Evolutionary conservation across 306 rosid genomes (phyloP), one percentile per base, ranked within the genome.

Genomic region (Fragaria ananassa): DNA sequence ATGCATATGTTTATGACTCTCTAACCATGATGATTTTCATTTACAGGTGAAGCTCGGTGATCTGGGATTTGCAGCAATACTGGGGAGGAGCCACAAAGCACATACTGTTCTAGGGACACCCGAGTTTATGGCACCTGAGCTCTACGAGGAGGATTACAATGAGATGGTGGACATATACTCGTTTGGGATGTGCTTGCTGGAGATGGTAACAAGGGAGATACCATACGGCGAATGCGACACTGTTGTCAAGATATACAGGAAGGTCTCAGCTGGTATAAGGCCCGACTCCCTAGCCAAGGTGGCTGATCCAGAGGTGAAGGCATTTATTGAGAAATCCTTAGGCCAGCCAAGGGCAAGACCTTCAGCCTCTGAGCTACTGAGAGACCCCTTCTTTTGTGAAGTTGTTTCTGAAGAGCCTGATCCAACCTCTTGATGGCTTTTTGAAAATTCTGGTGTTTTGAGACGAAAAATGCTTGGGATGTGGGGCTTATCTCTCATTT

Each of bases 141-240:
- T 94, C 68, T 91, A 91, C 1, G 97, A 94, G 64, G 98, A 90
- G 83, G 94, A 92, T 76, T 94, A 94, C 85, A 94, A 97, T 18
- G 98, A 94, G 83, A 88, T 94, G 96, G 97, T 94, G 80, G 97
- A 94, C 84, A 90, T 94, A 70, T 94, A 94, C 87, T 94, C 98
- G 8, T 94, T 94, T 34, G 97, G 91, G 23, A 80, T 91, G 96
- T 94, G 98, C 83, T 79, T 94, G 86, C 97, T 94, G 47, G 98
- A 94, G 91, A 90, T 92, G 97, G 95, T 84, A 10, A 94, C 97
- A 14, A 82, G 60, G 89, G 98, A 90, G 86, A 92, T 94, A 80
- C 98, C 97, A 14, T 94, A 94, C 81, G 79, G 96, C 72, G 97
- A 94, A 82, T 94, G 98, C 74, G 92, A 94, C 79, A 85, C 86